Conservation (phyloP, 305 asterid species). For the Rubia occidens region DNA sequence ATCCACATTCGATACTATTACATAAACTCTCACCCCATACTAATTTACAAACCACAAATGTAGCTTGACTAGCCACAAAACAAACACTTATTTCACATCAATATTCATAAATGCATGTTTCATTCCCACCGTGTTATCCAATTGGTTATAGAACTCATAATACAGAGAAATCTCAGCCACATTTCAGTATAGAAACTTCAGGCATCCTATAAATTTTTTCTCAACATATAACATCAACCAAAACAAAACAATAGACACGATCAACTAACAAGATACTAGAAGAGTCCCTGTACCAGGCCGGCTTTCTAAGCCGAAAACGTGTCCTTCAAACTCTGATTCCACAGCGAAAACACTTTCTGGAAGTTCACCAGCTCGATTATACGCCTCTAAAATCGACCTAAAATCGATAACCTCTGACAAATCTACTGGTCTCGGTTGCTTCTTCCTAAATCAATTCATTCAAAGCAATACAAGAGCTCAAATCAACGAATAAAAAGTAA, state of each 20-base stretch:
- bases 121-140: neutral
- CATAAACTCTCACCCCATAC: neutral
- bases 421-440: slow-evolving; percentile 60
- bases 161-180: neutral
- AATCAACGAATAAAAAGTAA: neutral
- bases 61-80: too few species aligned
- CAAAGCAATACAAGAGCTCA: slow-evolving; percentile 2
- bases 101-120: too few species aligned
- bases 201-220: neutral
- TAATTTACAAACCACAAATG: too few species aligned
- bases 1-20: neutral
- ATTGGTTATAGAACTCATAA: too few species aligned
- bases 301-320: slow-evolving; percentile 60
- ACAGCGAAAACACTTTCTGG: slow-evolving; percentile 41
- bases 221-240: too few species aligned
- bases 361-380: slow-evolving; percentile 38
- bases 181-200: neutral
- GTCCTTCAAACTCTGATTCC: slow-evolving; percentile 37
- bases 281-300: slow-evolving; percentile 55
- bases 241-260: neutral
- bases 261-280: neutral
- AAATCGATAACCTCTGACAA: slow-evolving; percentile 85
- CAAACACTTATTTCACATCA: too few species aligned
- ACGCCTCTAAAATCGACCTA: slow-evolving; percentile 53
- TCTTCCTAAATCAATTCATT: slow-evolving; percentile 41